Evolutionary conservation across 1,284 basidiomycete genomes (phyloP).

Genomic region (Malassezia restricta): DNA sequence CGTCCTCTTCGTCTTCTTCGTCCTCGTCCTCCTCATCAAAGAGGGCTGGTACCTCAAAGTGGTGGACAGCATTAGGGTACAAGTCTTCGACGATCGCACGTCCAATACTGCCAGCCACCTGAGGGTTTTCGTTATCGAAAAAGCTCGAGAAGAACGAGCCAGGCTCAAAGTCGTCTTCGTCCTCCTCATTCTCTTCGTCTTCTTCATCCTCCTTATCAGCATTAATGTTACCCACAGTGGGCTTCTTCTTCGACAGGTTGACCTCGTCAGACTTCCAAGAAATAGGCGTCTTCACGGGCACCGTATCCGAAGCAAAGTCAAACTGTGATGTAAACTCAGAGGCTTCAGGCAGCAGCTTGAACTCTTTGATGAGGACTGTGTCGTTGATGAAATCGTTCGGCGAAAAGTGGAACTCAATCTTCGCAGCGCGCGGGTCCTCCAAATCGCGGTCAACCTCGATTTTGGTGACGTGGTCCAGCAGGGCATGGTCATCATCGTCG

Average conservation of each 20-base stretch:
- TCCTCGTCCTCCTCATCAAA: slow-evolving; percentile 27
- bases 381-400: slow-evolving; percentile 37
- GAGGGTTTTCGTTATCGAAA: slow-evolving; percentile 49
- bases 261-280: slow-evolving; percentile 69
- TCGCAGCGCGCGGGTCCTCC: slow-evolving; percentile 34
- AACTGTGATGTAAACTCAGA: slow-evolving; percentile 29
- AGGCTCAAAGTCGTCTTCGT: slow-evolving; percentile 52
- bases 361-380: slow-evolving; percentile 36
- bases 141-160: slow-evolving; percentile 84
- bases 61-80: slow-evolving; percentile 38
- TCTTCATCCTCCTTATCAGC: slow-evolving; percentile 26
- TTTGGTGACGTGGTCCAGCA: slow-evolving; percentile 32
- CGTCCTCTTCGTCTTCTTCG: slow-evolving; percentile 24
- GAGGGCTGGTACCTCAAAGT: slow-evolving; percentile 19
- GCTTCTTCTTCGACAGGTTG: slow-evolving; percentile 64
- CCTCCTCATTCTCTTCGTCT: slow-evolving; percentile 33
- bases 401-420: slow-evolving; percentile 34
- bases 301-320: slow-evolving; percentile 35
- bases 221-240: slow-evolving; percentile 50
- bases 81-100: slow-evolving; percentile 37
- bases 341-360: slow-evolving; percentile 27
- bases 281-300: slow-evolving; percentile 51
- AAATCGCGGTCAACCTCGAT: slow-evolving; percentile 29
- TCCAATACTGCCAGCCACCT: slow-evolving; percentile 35
- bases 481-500: slow-evolving; percentile 38